Percentiles rank a stretch among this genome's conserved stretches.
These are phyloP conservation scores for Ampelomyces quisqualis DNA, from an alignment of 2,329 filamentous ascomycete genomes.

Conservation along the genomic window DNA sequence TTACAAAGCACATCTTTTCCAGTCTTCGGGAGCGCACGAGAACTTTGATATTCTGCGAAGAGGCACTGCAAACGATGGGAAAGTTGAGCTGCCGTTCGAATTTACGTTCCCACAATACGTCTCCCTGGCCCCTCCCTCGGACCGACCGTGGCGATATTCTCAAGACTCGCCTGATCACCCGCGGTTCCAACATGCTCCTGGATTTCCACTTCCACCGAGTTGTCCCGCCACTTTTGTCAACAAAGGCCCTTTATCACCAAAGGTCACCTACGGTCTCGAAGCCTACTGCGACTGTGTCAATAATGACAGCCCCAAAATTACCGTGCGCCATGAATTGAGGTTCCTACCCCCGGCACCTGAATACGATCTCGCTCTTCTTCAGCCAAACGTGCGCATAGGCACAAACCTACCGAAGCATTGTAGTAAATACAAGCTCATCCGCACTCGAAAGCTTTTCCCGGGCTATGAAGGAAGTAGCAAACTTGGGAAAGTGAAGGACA, in stretches of 20 bases:
- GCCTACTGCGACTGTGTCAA: constrained; percentile 9
- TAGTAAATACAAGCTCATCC: constrained; percentile 23
- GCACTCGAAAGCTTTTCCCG: constrained; percentile 25
- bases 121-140: constrained; percentile 15
- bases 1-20: constrained; percentile 20
- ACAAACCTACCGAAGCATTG: constrained; percentile 18
- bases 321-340: constrained; percentile 5
- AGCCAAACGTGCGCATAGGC: constrained; percentile 19
- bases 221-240: constrained; percentile 5
- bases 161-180: constrained; percentile 23
- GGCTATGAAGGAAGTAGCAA: constrained; percentile 20
- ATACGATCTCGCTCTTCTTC: constrained; percentile 17
- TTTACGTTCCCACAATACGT: constrained; percentile 27
- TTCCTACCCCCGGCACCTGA: constrained; percentile 13
- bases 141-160: constrained; percentile 15
- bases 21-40: constrained; percentile 15
- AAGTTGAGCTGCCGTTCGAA: constrained; percentile 29
- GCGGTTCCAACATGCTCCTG: constrained; percentile 29
- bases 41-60: constrained; percentile 25
- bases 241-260: constrained; percentile 4
- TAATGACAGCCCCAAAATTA: constrained; percentile 1
- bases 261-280: constrained; percentile 21
- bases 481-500: constrained; percentile 22
- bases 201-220: constrained; percentile 22
- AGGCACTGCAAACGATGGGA: constrained; percentile 20